phyloP scores from a whole-genome alignment of 2,329 filamentous ascomycete genomes.

The Metarhizium anisopliae region DNA sequence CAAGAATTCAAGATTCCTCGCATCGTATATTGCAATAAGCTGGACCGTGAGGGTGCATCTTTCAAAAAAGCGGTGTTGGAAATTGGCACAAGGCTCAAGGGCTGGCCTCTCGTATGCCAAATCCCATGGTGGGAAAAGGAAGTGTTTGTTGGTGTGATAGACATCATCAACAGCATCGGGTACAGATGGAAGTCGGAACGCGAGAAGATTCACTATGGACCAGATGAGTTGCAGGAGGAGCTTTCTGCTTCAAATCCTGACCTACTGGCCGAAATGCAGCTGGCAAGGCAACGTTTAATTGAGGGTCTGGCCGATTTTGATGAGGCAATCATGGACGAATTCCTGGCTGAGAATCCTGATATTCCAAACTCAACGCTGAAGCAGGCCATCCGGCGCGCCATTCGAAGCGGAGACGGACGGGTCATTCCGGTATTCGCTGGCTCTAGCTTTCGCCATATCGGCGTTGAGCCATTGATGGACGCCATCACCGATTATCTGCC shows the following conservation, averaged over 20 bases:
- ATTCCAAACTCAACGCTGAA: conserved; percentile 61
- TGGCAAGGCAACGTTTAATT: conserved; percentile 67
- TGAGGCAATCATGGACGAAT: conserved; percentile 75
- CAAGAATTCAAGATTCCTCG: conserved; percentile 78
- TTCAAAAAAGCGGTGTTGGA: conserved; percentile 83
- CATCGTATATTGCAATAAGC: conserved; percentile 69
- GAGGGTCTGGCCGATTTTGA: conserved; percentile 85
- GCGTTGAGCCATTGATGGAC: conserved; percentile 85
- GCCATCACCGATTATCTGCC: conserved; percentile 83
- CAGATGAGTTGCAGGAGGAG: conserved; percentile 25
- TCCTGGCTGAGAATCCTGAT: conserved; percentile 68
- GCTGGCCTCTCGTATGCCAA: conserved; percentile 86
- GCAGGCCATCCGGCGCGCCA: conserved; percentile 62
- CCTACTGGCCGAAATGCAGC: conserved; percentile 59
- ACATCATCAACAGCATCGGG: conserved; percentile 67
- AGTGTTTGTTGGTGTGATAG: conserved; percentile 72
- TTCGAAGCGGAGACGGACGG: conserved; percentile 58
- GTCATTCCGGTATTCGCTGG: conserved; percentile 84
- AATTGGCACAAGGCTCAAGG: conserved; percentile 67
- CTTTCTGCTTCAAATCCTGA: conserved; percentile 36
- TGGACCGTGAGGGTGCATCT: conserved; percentile 67
- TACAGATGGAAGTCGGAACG: conserved; percentile 56
- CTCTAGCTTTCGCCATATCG: conserved; percentile 88
- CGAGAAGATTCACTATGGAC: conserved; percentile 26
- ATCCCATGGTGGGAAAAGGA: conserved; percentile 91